phyloP scores from a whole-genome alignment of 1,139 yeast species.

The Yamadazyma kanchanaburiensis region DNA sequence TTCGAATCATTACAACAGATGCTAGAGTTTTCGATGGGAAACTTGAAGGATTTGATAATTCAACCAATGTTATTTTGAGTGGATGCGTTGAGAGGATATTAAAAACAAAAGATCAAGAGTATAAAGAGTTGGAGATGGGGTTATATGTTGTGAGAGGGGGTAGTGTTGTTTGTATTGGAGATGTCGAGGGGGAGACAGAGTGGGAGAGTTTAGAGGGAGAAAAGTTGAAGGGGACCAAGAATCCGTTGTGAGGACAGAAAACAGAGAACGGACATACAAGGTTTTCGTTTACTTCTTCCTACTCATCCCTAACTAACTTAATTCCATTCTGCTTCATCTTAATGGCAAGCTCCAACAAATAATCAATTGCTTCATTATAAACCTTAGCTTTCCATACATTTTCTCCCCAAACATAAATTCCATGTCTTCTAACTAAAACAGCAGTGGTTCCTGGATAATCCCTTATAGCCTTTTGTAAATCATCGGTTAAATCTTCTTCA shows the following conservation, averaged over 20 bases:
- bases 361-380: conserved; percentile 90
- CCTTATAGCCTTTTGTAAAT: conserved; percentile 59
- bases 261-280: background rate
- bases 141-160: conserved; percentile 77
- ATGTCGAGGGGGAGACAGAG: conserved; percentile 57
- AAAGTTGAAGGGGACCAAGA: conserved; percentile 39
- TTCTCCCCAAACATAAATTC: conserved; percentile 95
- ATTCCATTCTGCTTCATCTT: conserved; percentile 69
- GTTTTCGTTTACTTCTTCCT: background rate
- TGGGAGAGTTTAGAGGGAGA: conserved; percentile 52
- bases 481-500: conserved; percentile 79
- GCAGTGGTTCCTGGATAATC: conserved; percentile 79
- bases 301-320: conserved; percentile 37
- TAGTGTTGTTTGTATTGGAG: conserved; percentile 73
- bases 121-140: conserved; percentile 53
- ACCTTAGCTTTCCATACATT: conserved; percentile 90
- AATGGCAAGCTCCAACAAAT: conserved; percentile 78
- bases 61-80: conserved; percentile 68
- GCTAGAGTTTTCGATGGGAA: conserved; percentile 72
- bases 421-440: conserved; percentile 88
- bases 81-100: conserved; percentile 50
- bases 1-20: conserved; percentile 78
- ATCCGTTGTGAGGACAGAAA: conserved; percentile 12
- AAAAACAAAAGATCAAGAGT: conserved; percentile 42
- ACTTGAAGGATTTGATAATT: conserved; percentile 78